Conservation (phyloP, 805 yeast genomes). For the Zygosaccharomyces rouxii region DNA sequence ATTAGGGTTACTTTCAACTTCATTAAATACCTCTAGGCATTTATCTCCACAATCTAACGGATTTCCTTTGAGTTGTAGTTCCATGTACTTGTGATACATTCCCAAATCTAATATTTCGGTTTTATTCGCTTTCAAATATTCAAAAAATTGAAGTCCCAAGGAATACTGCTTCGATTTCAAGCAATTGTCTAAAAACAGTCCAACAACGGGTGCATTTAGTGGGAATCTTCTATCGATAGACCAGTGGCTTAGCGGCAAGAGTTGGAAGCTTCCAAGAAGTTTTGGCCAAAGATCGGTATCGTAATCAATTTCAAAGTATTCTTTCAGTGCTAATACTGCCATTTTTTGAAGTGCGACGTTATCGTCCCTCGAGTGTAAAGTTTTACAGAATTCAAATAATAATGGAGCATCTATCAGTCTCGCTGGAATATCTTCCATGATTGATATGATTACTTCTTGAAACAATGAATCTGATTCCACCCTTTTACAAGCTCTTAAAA, state of each 20-base stretch:
- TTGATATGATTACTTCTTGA: slow-evolving; percentile 15
- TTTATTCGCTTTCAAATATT: slow-evolving; percentile 2
- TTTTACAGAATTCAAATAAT: slow-evolving; percentile 24
- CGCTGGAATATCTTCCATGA: slow-evolving; percentile 20
- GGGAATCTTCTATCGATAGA: slow-evolving; percentile 12
- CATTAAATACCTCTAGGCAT: slow-evolving; percentile 15
- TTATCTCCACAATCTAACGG: slow-evolving; percentile 20
- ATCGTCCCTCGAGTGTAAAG: slow-evolving; percentile 16
- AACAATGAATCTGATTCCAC: slow-evolving; percentile 19
- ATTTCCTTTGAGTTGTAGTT: slow-evolving; percentile 8
- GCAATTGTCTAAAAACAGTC: slow-evolving; percentile 22
- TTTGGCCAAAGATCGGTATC: slow-evolving; percentile 1
- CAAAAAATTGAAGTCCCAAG: slow-evolving; percentile 19
- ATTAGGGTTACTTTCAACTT: slow-evolving; percentile 12
- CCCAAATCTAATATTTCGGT: slow-evolving; percentile 19
- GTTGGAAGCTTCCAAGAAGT: slow-evolving; percentile 1
- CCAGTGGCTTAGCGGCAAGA: slow-evolving; percentile 21
- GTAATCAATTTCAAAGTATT: slow-evolving; percentile 16
- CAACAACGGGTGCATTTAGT: slow-evolving; percentile 17
- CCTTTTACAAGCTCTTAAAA: slow-evolving; percentile 23
- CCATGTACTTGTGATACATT: slow-evolving; percentile 20
- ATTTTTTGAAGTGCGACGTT: slow-evolving; percentile 2
- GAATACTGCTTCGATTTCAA: slow-evolving; percentile 15
- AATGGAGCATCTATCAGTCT: slow-evolving; percentile 23
- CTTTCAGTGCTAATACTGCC: slow-evolving; percentile 13